These are phyloP conservation scores for Coemansia sp. DNA, from an alignment of 192 early-diverging fungal species.

Conservation along the genomic window DNA sequence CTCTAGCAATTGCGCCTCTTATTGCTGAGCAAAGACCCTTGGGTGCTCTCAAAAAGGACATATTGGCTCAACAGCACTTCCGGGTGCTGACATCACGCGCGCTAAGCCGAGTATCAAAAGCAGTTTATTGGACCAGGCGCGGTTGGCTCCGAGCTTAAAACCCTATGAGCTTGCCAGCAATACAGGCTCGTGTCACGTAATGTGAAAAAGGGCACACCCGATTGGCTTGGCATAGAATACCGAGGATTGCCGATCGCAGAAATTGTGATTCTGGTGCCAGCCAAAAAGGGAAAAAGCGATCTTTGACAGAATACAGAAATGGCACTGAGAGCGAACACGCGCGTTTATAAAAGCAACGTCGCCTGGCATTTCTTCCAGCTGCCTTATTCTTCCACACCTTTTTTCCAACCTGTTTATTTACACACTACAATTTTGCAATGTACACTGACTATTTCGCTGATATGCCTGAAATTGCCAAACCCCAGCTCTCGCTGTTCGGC, in stretches of 20 bases:
- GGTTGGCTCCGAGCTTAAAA: neutral
- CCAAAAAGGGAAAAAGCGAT: neutral
- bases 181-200: neutral
- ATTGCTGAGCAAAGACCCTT: neutral
- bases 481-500: slow-evolving; percentile 1
- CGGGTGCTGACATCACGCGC: neutral
- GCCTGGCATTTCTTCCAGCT: neutral
- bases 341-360: no score
- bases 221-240: neutral
- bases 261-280: neutral
- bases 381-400: neutral
- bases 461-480: neutral
- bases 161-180: neutral
- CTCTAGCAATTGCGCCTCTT: neutral
- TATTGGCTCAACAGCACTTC: neutral
- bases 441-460: neutral
- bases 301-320: neutral
- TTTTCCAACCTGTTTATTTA: neutral
- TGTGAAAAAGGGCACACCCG: neutral
- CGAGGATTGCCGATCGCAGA: neutral
- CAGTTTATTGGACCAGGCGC: no score
- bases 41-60: neutral
- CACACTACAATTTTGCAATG: neutral
- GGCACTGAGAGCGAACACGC: neutral
- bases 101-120: no score